Evolutionary conservation across 2,329 filamentous ascomycete species (phyloP).

Genomic region (Acephala macrosclerotiorum): DNA sequence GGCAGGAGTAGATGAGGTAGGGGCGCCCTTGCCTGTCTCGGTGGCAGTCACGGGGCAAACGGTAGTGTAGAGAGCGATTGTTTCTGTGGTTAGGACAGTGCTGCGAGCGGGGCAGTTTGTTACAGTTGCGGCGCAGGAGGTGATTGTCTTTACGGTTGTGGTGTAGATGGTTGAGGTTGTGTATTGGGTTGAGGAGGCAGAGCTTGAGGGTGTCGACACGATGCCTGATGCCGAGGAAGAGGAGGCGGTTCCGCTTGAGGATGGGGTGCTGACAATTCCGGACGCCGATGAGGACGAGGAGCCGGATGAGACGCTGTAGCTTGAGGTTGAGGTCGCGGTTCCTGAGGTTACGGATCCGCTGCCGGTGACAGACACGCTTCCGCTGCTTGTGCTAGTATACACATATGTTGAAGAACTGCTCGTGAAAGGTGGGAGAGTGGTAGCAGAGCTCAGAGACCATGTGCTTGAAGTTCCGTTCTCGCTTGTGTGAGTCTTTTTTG

Average conservation of each 20-base stretch:
- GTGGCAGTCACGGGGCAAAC: slow-evolving; percentile 48
- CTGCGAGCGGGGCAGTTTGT: slow-evolving; percentile 57
- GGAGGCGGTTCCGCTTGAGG: neutral
- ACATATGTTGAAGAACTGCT: neutral
- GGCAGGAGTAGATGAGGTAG: neutral
- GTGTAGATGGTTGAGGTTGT: slow-evolving; percentile 53
- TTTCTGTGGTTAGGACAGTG: slow-evolving; percentile 45
- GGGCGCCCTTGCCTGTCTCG: slow-evolving; percentile 30
- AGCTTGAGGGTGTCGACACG: neutral
- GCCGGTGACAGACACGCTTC: neutral
- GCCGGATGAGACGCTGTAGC: neutral
- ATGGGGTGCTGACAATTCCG: neutral
- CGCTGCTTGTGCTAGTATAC: neutral
- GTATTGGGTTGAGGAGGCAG: slow-evolving; percentile 12
- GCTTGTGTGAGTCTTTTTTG: neutral
- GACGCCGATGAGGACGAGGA: neutral
- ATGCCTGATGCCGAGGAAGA: neutral
- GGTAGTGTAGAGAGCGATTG: slow-evolving; percentile 48
- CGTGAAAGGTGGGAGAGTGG: neutral
- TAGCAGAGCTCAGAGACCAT: neutral
- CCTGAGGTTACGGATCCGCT: neutral
- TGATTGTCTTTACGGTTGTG: slow-evolving; percentile 58
- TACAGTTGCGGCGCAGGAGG: slow-evolving; percentile 54
- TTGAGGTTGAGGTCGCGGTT: slow-evolving; percentile 13
- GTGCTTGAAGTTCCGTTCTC: slow-evolving; percentile 3